These are phyloP conservation scores for Decorospora gaudefroyi DNA, from an alignment of 2,329 filamentous ascomycete species.

Conservation along the genomic window DNA sequence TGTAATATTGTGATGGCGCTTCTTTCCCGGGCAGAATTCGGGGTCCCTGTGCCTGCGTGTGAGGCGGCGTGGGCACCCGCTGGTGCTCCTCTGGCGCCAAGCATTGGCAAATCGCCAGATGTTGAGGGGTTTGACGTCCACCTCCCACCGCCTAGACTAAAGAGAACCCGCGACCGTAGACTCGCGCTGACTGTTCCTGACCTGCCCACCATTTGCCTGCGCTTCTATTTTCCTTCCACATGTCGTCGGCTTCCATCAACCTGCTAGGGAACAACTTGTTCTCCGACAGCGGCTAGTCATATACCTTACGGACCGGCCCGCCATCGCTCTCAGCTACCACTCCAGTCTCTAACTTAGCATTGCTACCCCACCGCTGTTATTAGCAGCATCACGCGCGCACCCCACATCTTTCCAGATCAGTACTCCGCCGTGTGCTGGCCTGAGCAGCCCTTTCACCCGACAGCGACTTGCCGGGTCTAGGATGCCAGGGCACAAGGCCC, in stretches of 20 bases:
- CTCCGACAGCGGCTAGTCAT: constrained; percentile 45
- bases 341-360: constrained; percentile 22
- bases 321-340: constrained; percentile 30
- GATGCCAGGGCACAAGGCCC: constrained; percentile 29
- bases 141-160: constrained; percentile 24
- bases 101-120: constrained; percentile 22
- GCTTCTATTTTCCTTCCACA: constrained; percentile 34
- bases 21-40: too few relatives aligned
- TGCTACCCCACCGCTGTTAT: constrained; percentile 35
- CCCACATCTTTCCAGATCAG: constrained; percentile 18
- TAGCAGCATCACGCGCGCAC: constrained; percentile 27
- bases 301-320: constrained; percentile 30
- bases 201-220: constrained; percentile 20
- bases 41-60: constrained; percentile 9
- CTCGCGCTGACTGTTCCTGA: constrained; percentile 42
- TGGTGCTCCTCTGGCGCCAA: constrained; percentile 20
- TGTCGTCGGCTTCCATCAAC: constrained; percentile 44
- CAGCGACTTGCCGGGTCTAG: constrained; percentile 16
- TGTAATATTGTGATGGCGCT: too few relatives aligned
- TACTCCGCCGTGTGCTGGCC: constrained; percentile 13
- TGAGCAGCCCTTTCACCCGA: constrained; percentile 14
- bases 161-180: constrained; percentile 36
- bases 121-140: constrained; percentile 23
- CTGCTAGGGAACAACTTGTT: constrained; percentile 45
- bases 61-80: constrained; percentile 4